Percentiles rank a stretch among this genome's conserved stretches.
phyloP scores from a whole-genome alignment of 2,329 filamentous ascomycete species.

The Sclerotinia trifoliorum region DNA sequence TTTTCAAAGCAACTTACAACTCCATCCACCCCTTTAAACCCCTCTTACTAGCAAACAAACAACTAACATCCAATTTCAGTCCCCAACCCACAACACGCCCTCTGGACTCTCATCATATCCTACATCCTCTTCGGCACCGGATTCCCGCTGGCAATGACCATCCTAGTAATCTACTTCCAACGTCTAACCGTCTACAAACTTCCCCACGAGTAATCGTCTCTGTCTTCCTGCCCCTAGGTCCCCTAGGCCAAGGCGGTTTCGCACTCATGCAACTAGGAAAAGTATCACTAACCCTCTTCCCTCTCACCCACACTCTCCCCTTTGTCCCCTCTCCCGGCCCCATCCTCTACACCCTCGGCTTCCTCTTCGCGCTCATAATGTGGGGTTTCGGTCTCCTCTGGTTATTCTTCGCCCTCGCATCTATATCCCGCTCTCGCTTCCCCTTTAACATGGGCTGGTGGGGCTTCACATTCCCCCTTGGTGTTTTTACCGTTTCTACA shows the following conservation, averaged over 20 bases:
- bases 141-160: constrained; percentile 57
- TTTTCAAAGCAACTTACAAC: neutral
- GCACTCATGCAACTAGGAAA: constrained; percentile 46
- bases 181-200: constrained; percentile 65
- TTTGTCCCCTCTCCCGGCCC: constrained; percentile 45
- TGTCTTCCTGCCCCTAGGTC: constrained; percentile 65
- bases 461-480: constrained; percentile 59
- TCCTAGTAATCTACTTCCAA: constrained; percentile 68
- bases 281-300: constrained; percentile 46
- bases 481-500: constrained; percentile 54
- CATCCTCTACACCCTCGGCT: constrained; percentile 58
- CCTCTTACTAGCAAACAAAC: neutral
- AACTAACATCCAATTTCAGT: constrained; percentile 39
- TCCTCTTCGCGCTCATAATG: constrained; percentile 53
- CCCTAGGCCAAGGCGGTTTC: constrained; percentile 65
- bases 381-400: constrained; percentile 57
- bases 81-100: constrained; percentile 52
- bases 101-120: constrained; percentile 61
- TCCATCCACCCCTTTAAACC: no score
- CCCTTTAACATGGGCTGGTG: constrained; percentile 65
- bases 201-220: constrained; percentile 66
- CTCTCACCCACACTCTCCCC: constrained; percentile 40
- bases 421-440: constrained; percentile 48
- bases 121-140: constrained; percentile 70
- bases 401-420: constrained; percentile 54